Evolutionary conservation across 345 rosid species (phyloP).

Genomic region (Aurinia saxatilis): DNA sequence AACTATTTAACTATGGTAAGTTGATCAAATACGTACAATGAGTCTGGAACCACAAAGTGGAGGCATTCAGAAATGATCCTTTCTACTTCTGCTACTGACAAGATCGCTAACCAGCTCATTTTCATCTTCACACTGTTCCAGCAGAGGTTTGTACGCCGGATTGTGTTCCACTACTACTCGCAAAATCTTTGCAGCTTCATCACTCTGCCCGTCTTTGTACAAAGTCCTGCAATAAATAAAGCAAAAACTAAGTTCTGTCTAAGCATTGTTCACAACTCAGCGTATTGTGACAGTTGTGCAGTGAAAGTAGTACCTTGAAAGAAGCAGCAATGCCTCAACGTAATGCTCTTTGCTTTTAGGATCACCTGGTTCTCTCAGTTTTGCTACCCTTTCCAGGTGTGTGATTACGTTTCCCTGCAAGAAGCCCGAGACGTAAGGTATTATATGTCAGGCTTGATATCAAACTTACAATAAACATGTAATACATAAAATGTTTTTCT

Average conservation of each 20-base stretch:
- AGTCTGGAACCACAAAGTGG: not conserved
- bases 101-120: constrained; percentile 25
- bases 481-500: too few relatives aligned
- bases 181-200: constrained; percentile 62
- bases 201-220: constrained; percentile 46
- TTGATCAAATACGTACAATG: not conserved
- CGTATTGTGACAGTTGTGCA: not conserved
- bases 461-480: too few relatives aligned
- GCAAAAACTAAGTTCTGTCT: not conserved
- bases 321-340: constrained; percentile 56
- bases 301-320: too few relatives aligned
- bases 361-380: constrained; percentile 60
- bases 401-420: constrained; percentile 59
- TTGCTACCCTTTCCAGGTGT: constrained; percentile 71
- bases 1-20: not conserved
- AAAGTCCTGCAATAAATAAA: constrained; percentile 43
- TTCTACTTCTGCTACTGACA: constrained; percentile 15
- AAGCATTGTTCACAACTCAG: not conserved
- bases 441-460: too few relatives aligned
- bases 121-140: constrained; percentile 56
- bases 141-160: constrained; percentile 34
- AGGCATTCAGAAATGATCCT: constrained; percentile 18
- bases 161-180: constrained; percentile 55
- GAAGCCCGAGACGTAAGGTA: not conserved
- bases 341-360: constrained; percentile 59